Conservation (phyloP, 1,284 basidiomycete species). For the Pisolithus thermaeus region DNA sequence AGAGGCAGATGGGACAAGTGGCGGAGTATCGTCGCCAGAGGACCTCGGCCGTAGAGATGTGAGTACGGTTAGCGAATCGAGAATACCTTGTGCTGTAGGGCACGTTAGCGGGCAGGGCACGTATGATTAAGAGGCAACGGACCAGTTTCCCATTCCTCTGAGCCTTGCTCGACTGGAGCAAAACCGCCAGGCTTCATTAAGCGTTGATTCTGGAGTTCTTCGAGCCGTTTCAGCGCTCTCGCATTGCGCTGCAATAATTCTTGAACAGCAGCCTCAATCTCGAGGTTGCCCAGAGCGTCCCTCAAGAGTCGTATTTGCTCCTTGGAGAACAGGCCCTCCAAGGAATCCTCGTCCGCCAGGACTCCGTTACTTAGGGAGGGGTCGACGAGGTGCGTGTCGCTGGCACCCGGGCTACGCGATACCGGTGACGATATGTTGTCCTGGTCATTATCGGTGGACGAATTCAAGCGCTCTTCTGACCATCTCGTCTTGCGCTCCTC, state of each 20-base stretch:
- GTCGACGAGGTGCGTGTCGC: conserved; percentile 9
- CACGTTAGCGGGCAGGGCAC: conserved; percentile 6
- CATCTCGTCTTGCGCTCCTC: conserved; percentile 32
- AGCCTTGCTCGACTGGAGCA: conserved; percentile 50
- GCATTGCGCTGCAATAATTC: conserved; percentile 62
- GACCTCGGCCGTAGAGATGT: conserved; percentile 64
- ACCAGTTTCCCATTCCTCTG: conserved; percentile 79
- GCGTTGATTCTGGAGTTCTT: conserved; percentile 56
- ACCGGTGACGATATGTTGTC: conserved; percentile 6
- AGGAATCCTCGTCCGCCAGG: conserved; percentile 25
- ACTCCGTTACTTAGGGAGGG: conserved; percentile 1
- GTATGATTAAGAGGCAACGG: conserved; percentile 16
- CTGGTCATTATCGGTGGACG: neutral
- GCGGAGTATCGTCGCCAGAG: conserved; percentile 32
- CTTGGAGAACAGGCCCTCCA: conserved; percentile 50
- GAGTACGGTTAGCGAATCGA: conserved; percentile 62
- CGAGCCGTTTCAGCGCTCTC: conserved; percentile 53
- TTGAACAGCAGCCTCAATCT: conserved; percentile 61
- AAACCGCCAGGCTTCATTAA: conserved; percentile 42
- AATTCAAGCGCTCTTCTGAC: conserved; percentile 8
- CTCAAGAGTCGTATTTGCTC: conserved; percentile 53
- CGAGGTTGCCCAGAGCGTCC: conserved; percentile 47
- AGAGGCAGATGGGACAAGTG: conserved; percentile 55
- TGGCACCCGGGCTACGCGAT: conserved; percentile 4
- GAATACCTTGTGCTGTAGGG: conserved; percentile 59